These are phyloP conservation scores for Nicotiana noctiflora DNA, from an alignment of 257 asterid species.

Conservation along the genomic window DNA sequence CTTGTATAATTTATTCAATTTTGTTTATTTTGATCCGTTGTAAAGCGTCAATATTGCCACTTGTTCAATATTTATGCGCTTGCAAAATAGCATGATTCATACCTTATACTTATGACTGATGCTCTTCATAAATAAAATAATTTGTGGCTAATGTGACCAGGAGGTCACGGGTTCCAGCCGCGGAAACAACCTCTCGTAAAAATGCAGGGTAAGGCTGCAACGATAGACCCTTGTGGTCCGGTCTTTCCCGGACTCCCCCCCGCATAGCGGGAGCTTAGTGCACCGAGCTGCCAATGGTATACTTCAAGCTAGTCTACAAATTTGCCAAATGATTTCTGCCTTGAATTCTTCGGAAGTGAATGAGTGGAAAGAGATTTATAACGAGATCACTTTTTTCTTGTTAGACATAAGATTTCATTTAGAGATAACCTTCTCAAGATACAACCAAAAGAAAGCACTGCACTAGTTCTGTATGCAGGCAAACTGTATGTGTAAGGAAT, in stretches of 20 bases:
- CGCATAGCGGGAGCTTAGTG: too few relatives aligned
- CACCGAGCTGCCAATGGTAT: neutral
- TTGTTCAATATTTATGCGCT: neutral
- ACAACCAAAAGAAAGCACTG: neutral
- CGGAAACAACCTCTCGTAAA: too few relatives aligned
- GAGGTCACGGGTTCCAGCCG: too few relatives aligned
- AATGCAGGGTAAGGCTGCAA: too few relatives aligned
- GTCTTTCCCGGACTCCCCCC: too few relatives aligned
- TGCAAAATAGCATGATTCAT: neutral
- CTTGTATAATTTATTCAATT: neutral
- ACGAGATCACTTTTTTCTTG: neutral
- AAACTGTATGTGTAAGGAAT: neutral
- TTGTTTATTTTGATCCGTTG: neutral
- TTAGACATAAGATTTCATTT: neutral
- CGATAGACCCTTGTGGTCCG: too few relatives aligned
- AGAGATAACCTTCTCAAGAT: neutral
- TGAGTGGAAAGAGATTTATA: neutral
- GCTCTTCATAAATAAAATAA: neutral
- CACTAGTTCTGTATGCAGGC: neutral
- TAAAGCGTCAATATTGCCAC: neutral
- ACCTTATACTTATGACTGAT: neutral
- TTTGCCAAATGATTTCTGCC: neutral
- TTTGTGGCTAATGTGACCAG: neutral
- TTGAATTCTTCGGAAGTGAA: neutral
- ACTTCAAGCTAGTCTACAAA: neutral